Evolutionary conservation across 108 stramenopile species (phyloP).

Genomic region (Chaetoceros muelleri): DNA sequence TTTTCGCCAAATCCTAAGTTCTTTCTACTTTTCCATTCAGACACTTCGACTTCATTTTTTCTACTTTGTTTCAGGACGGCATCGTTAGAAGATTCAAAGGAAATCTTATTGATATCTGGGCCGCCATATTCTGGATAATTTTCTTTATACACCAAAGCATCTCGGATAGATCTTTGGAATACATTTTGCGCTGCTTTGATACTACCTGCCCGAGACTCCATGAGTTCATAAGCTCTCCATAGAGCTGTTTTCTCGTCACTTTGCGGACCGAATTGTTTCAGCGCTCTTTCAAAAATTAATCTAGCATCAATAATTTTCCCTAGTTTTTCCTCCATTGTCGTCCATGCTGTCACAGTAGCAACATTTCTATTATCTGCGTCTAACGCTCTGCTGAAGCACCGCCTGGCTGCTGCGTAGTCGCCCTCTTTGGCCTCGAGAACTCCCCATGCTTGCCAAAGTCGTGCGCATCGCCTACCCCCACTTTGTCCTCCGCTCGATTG

Average conservation of each 20-base stretch:
- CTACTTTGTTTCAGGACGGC: constrained; percentile 10
- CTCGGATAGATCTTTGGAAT: constrained; percentile 64
- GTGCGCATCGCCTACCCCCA: constrained; percentile 72
- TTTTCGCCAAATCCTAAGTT: constrained; percentile 19
- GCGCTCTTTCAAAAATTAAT: constrained; percentile 49
- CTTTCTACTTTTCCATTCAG: constrained; percentile 34
- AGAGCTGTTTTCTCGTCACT: constrained; percentile 58
- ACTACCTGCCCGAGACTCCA: constrained; percentile 65
- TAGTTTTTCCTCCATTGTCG: constrained; percentile 63
- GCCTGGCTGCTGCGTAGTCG: constrained; percentile 70
- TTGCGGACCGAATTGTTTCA: constrained; percentile 53
- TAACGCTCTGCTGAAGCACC: constrained; percentile 75
- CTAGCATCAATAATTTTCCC: constrained; percentile 61
- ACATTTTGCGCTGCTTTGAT: constrained; percentile 44
- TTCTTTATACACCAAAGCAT: constrained; percentile 30
- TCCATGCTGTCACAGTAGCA: constrained; percentile 77
- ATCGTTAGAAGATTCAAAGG: background rate
- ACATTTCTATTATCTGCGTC: constrained; percentile 83
- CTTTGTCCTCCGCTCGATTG: constrained; percentile 70
- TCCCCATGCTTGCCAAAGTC: constrained; percentile 88
- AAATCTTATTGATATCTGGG: constrained; percentile 5
- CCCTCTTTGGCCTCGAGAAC: constrained; percentile 70
- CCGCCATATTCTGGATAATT: constrained; percentile 13
- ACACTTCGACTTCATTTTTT: constrained; percentile 48
- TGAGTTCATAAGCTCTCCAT: constrained; percentile 73